Percentiles rank a stretch among this genome's conserved stretches.
Evolutionary conservation across 73 alveolate genomes (phyloP).

Genomic region (Paramecium sonneborni): DNA sequence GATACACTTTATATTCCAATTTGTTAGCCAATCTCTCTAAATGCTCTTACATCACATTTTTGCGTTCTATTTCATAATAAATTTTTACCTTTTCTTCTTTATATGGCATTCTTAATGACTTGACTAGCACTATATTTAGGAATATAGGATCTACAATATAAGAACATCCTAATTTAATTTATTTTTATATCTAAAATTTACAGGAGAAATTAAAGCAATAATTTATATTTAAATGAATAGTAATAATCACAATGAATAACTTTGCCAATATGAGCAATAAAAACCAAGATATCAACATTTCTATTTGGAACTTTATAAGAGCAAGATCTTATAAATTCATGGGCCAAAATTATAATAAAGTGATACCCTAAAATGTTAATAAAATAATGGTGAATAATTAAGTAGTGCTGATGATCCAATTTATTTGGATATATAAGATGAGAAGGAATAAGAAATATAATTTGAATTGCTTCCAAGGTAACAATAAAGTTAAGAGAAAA

Average conservation of each 20-base stretch:
- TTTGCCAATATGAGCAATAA: background rate
- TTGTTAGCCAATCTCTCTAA: background rate
- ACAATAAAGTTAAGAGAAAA: background rate
- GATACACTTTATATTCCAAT: conserved; percentile 45
- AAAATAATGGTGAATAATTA: background rate
- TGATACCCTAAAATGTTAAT: background rate
- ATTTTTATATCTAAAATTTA: background rate
- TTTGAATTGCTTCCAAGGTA: background rate
- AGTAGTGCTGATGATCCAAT: background rate
- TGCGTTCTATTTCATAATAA: background rate
- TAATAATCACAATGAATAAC: background rate
- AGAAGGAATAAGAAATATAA: background rate
- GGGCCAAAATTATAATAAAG: background rate
- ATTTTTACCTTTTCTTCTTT: background rate
- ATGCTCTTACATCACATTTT: background rate
- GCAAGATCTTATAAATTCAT: background rate
- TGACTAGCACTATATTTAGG: background rate
- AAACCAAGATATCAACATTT: background rate
- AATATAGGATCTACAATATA: background rate
- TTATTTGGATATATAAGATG: background rate
- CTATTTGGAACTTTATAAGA: background rate
- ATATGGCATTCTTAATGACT: background rate
- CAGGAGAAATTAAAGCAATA: background rate
- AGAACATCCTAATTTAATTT: background rate
- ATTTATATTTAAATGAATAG: background rate